phyloP scores from a whole-genome alignment of 2,329 filamentous ascomycete genomes.

The Grosmannia serpens region DNA sequence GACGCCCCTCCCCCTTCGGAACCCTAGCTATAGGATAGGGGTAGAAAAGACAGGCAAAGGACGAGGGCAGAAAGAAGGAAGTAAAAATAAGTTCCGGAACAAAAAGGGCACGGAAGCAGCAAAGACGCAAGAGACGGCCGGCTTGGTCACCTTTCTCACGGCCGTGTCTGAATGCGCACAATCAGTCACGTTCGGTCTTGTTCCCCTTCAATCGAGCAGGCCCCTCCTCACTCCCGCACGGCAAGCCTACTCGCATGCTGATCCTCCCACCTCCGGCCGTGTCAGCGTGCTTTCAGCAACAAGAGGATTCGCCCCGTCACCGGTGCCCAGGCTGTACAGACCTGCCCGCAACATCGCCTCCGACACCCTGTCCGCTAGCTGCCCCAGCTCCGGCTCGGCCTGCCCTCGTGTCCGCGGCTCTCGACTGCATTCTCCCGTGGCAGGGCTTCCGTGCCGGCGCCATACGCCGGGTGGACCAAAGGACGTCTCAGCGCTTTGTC shows the following conservation, averaged over 20 bases:
- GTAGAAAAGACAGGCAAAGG: not conserved
- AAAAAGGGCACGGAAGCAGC: not conserved
- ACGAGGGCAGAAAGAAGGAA: not conserved
- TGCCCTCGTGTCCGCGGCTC: not conserved
- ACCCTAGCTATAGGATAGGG: slow-evolving; percentile 4
- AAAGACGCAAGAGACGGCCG: not conserved
- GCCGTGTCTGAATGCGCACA: not conserved
- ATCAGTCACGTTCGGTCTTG: not conserved
- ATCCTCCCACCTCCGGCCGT: too few relatives aligned
- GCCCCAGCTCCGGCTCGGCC: not conserved
- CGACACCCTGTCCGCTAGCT: not conserved
- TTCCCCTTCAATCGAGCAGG: not conserved
- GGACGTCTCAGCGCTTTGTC: not conserved
- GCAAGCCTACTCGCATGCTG: not conserved
- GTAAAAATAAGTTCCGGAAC: not conserved
- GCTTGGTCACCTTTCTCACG: not conserved
- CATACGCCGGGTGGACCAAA: not conserved
- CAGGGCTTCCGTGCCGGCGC: not conserved
- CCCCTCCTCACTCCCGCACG: not conserved
- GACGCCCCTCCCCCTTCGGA: not conserved
- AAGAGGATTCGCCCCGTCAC: not conserved
- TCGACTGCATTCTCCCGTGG: not conserved
- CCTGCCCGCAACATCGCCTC: not conserved
- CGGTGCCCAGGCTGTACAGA: not conserved
- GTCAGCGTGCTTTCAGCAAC: not conserved